Base-by-base conservation (phyloP, 352 stramenopile species). In the Halophytophthora polymorphica region DNA sequence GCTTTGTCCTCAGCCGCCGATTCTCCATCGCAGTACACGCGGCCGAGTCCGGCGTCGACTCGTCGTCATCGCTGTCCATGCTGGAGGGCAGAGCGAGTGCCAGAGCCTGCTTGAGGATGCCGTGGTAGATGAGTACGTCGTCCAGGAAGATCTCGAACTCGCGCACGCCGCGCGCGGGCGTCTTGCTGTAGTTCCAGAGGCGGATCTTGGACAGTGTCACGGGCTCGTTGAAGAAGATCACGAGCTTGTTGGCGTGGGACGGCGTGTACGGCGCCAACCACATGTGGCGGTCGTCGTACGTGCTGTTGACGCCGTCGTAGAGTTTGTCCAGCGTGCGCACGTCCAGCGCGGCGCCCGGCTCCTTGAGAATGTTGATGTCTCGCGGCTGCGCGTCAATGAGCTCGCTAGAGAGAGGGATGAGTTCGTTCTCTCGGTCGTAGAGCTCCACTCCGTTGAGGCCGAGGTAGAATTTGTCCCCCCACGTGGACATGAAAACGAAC, bases 131-230 rank as follows among this genome's bases (percentile, higher is more conserved):
- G 18, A 90, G 66, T 23, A 91, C 68, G 50, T 95, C 87, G 66
- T 96, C 87, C 28, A 96, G 45, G 38, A 88, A 82, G 21, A 96
- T 57, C 34, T 90, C 78, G 44, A 95, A 89, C 53, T 95, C 83
- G 7, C 66, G 65, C 0, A 88, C 87, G 17, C 87, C 87, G 6
- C 87, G 77, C 2, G 67, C 37, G 1, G 85, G 78, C 7, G 87
- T 93, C 62, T 93, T 93, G 65, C 67, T 87, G 65, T 96, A 96
- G 53, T 96, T 95, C 77, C 77, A 93, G 14, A 95, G n/a, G 1
- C 72, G 80, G 50, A 94, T 82, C 41, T 77, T 79, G 17, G 83
- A 93, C n/a, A 93, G 53, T 1, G 76, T 76, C 13, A 93, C 63
- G 0, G 81, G 81, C 22, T 83, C 71, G 45, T 95, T 85, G 60